Evolutionary conservation across 139 green algal species (phyloP).

Genomic region (Tetratostichococcus sp.): DNA sequence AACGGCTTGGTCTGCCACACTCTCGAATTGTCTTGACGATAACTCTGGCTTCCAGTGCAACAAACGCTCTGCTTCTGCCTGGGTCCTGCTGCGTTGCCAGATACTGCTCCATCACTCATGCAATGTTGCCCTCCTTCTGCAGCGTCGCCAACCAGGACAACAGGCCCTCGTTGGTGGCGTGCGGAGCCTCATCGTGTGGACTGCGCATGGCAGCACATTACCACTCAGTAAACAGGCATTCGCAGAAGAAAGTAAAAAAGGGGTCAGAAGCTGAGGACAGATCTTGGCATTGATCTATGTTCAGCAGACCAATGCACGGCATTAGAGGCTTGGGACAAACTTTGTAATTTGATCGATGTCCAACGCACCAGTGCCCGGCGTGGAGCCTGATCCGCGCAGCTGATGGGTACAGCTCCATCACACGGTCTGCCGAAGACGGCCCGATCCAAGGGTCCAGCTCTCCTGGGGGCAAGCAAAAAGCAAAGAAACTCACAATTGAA

Average conservation of each 20-base stretch:
- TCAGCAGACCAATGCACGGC: too few relatives aligned
- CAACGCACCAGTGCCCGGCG: slow-evolving; percentile 59
- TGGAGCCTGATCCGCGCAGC: slow-evolving; percentile 48
- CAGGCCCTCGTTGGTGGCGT: slow-evolving; percentile 42
- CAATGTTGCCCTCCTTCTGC: not conserved
- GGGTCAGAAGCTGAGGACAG: not conserved
- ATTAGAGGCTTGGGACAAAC: too few relatives aligned
- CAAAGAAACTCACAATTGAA: too few relatives aligned
- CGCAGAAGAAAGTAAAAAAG: too few relatives aligned
- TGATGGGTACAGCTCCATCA: slow-evolving; percentile 61
- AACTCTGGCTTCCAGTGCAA: too few relatives aligned
- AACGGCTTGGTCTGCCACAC: too few relatives aligned
- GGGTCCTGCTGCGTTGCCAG: too few relatives aligned
- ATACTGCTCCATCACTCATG: too few relatives aligned
- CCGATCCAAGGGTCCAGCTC: slow-evolving; percentile 70
- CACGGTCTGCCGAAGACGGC: slow-evolving; percentile 45
- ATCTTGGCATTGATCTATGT: too few relatives aligned
- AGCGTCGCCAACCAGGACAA: slow-evolving; percentile 36
- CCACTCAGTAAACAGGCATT: not conserved
- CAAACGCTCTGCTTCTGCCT: too few relatives aligned
- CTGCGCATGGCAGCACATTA: not conserved
- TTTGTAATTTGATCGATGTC: not conserved
- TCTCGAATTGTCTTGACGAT: too few relatives aligned
- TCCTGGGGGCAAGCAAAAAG: slow-evolving; percentile 4
- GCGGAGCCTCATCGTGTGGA: slow-evolving; percentile 63